phyloP scores from a whole-genome alignment of 2,329 filamentous ascomycete species.

The Beauveria medogensis region DNA sequence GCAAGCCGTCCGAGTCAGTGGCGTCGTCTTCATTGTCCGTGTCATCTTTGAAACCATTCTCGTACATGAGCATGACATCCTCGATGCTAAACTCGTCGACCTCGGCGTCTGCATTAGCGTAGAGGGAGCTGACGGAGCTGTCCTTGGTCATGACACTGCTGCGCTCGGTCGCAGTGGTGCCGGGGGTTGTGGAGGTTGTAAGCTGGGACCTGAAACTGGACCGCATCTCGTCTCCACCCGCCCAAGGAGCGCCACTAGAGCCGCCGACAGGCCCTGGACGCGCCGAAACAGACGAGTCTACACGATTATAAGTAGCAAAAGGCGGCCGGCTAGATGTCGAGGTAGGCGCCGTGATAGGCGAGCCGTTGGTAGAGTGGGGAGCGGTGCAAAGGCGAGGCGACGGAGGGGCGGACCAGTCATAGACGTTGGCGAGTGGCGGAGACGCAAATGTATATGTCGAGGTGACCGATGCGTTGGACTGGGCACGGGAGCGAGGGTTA shows the following conservation, averaged over 20 bases:
- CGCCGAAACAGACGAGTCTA: conserved; percentile 32
- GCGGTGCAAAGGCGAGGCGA: conserved; percentile 10
- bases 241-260: conserved; percentile 33
- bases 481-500: conserved; percentile 29
- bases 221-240: conserved; percentile 43
- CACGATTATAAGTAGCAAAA: conserved; percentile 18
- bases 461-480: conserved; percentile 39
- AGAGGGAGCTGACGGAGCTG: conserved; percentile 63
- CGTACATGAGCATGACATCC: conserved; percentile 64
- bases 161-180: conserved; percentile 63
- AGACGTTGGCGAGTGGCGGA: conserved; percentile 21
- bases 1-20: conserved; percentile 16
- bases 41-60: conserved; percentile 49
- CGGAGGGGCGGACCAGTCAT: background rate
- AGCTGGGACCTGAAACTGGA: conserved; percentile 50
- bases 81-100: conserved; percentile 55
- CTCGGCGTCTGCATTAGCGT: conserved; percentile 29
- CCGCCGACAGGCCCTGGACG: conserved; percentile 27
- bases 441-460: conserved; percentile 40
- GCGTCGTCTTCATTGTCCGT: conserved; percentile 29
- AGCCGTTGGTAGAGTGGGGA: conserved; percentile 18
- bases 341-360: conserved; percentile 23
- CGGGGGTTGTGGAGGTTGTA: conserved; percentile 48
- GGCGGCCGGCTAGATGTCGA: conserved; percentile 22
- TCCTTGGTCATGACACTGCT: conserved; percentile 75